Evolutionary conservation across 495 filamentous ascomycete species (phyloP), one percentile per base, ranked within the genome.

Genomic region (Pyrenula massariospora): DNA sequence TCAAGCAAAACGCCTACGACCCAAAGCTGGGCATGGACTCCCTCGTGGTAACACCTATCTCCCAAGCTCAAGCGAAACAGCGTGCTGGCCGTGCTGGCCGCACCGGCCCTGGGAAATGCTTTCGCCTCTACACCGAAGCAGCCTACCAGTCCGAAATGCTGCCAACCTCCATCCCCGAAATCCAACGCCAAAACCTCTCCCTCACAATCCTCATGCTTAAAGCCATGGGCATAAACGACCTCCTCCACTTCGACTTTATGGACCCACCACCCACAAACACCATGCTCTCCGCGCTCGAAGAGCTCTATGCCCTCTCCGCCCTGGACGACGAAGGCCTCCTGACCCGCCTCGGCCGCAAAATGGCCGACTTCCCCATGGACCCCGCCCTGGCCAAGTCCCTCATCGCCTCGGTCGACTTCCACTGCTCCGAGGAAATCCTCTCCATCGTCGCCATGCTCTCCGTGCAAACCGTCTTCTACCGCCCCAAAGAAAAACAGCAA

Each of bases 201-300:
- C 80, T 85, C 56, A 96, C 93, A 1, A 97, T 99, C 69, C 82
- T 99, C 24, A 95, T 97, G 91, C 78, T 99, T 25, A 99, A 99
- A 68, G 93, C 93, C 1, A 97, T 97, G 92, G 93, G 93, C 2
- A 97, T 99, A 66, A 96, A 97, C 62, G 93, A 99, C 63, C 76
- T 99, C 2, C 81, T 99, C 11, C 89, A 95, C 59, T 99, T 99
- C 63, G 92, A 96, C 66, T 99, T 97, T 63, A 96, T 99, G 91
- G 94, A 97, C 62, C 90, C 92, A 1, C 93, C 93, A 1, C 93
- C 94, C 1, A 92, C 91, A 5, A 96, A 96, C 62, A 96, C 93
- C 25, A 97, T 96, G 91, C 80, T 98, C 55, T 94, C 89, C 55
- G 93, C 93, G 1, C 75, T 98, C 12, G 93, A 97, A 70, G 93